Evolutionary conservation across 129 eudicot species (phyloP).

Genomic region (Tagetes patula): DNA sequence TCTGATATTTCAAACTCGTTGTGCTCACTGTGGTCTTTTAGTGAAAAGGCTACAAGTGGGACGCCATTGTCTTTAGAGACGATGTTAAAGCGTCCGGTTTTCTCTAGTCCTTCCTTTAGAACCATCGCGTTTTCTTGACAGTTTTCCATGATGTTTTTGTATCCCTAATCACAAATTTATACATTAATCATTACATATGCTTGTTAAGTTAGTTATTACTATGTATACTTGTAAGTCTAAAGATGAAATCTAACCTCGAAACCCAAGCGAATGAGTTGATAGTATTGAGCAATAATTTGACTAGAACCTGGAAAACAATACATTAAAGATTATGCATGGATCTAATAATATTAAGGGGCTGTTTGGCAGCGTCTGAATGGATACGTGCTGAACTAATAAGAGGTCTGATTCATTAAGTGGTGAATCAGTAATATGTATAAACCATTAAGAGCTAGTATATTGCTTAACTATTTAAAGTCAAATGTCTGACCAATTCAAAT

Average conservation of each 20-base stretch:
- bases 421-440: too few relatives aligned
- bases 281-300: slow-evolving; percentile 82
- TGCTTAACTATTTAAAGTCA: too few relatives aligned
- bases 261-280: slow-evolving; percentile 84
- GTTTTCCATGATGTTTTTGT: slow-evolving; percentile 70
- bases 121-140: slow-evolving; percentile 69
- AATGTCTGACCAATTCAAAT: too few relatives aligned
- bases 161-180: slow-evolving; percentile 49
- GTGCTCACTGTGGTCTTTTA: slow-evolving; percentile 68
- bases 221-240: background rate
- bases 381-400: too few relatives aligned
- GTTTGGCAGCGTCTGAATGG: too few relatives aligned
- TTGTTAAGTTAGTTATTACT: background rate
- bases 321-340: background rate
- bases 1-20: slow-evolving; percentile 81
- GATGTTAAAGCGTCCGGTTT: slow-evolving; percentile 62
- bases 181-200: background rate
- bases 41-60: slow-evolving; percentile 80
- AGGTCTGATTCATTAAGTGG: too few relatives aligned
- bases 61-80: slow-evolving; percentile 73
- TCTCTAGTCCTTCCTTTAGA: slow-evolving; percentile 60
- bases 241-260: slow-evolving; percentile 49
- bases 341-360: background rate
- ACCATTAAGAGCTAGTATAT: too few relatives aligned
- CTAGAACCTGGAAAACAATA: slow-evolving; percentile 62